phyloP scores from a whole-genome alignment of 768 basidiomycete species.

The Crepidotus variabilis region DNA sequence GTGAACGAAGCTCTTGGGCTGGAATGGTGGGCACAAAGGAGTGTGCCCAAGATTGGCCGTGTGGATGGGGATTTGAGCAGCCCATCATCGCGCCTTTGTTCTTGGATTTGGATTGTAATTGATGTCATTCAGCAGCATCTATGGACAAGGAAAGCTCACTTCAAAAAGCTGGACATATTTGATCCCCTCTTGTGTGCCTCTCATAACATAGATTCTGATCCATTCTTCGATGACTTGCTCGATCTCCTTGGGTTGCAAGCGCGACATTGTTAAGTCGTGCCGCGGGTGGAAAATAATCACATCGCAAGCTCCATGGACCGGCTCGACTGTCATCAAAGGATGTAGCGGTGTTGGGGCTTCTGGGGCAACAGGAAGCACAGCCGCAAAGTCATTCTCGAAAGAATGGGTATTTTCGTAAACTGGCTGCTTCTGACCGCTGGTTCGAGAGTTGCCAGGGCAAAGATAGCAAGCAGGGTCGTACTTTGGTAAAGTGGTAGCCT shows the following conservation, averaged over 20 bases:
- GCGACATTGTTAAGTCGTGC: conserved; percentile 82
- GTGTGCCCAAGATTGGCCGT: conserved; percentile 86
- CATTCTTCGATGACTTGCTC: conserved; percentile 67
- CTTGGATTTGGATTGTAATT: conserved; percentile 30
- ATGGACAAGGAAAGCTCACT: conserved; percentile 35
- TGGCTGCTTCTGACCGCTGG: conserved; percentile 68
- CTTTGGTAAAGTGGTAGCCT: conserved; percentile 45
- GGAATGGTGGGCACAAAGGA: conserved; percentile 70
- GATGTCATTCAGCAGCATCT: conserved; percentile 1
- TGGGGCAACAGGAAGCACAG: conserved; percentile 65
- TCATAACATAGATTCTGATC: conserved; percentile 56
- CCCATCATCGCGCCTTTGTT: conserved; percentile 96
- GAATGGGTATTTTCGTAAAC: conserved; percentile 61
- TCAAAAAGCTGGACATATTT: conserved; percentile 89
- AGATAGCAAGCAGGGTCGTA: conserved; percentile 80
- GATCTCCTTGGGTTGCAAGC: conserved; percentile 56
- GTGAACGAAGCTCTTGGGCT: conserved; percentile 57
- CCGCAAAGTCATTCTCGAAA: conserved; percentile 84
- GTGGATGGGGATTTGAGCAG: conserved; percentile 91
- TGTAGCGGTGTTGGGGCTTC: conserved; percentile 46
- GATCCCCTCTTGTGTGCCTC: conserved; percentile 64
- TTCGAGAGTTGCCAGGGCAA: conserved; percentile 80
- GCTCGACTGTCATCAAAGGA: conserved; percentile 58
- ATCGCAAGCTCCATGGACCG: conserved; percentile 82
- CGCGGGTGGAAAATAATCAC: conserved; percentile 84